Percentiles rank a stretch among this genome's conserved stretches.
Conservation (phyloP, 2,329 filamentous ascomycete genomes). For the Fusarium praegraminearum region DNA sequence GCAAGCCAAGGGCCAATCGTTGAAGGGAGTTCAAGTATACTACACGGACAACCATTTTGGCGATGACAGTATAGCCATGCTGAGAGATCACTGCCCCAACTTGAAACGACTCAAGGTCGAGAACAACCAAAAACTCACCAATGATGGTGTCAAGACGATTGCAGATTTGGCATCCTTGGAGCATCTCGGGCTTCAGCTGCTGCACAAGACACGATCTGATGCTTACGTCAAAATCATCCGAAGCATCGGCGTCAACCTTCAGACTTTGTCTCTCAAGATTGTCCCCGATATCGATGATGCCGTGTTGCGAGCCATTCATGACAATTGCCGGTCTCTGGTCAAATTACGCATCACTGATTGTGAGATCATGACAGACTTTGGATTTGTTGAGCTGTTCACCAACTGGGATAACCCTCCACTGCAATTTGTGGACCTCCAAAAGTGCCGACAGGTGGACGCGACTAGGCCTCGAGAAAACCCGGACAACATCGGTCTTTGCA, state of each 20-base stretch:
- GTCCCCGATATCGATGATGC: slow-evolving; percentile 75
- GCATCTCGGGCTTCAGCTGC: slow-evolving; percentile 80
- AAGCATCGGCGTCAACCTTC: slow-evolving; percentile 73
- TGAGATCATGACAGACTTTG: slow-evolving; percentile 78
- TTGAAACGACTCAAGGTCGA: slow-evolving; percentile 82
- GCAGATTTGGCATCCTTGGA: slow-evolving; percentile 72
- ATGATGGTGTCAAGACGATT: slow-evolving; percentile 74
- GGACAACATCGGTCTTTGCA: slow-evolving; percentile 77
- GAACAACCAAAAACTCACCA: slow-evolving; percentile 80
- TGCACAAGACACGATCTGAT: slow-evolving; percentile 66
- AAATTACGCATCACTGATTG: slow-evolving; percentile 89
- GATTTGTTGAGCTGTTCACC: slow-evolving; percentile 78
- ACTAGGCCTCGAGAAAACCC: slow-evolving; percentile 73
- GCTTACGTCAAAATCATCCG: slow-evolving; percentile 71
- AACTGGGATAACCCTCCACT: slow-evolving; percentile 81
- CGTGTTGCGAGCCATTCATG: slow-evolving; percentile 77
- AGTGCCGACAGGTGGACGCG: slow-evolving; percentile 82
- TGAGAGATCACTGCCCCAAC: slow-evolving; percentile 74
- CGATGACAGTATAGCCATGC: slow-evolving; percentile 73
- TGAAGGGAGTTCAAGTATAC: slow-evolving; percentile 81
- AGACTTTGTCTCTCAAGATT: slow-evolving; percentile 80
- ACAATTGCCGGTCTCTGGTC: slow-evolving; percentile 72
- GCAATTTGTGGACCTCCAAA: slow-evolving; percentile 77
- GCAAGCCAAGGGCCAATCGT: slow-evolving; percentile 69
- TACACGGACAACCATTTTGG: slow-evolving; percentile 86